phyloP scores from a whole-genome alignment of 768 basidiomycete genomes.

The Termitomyces sp. region DNA sequence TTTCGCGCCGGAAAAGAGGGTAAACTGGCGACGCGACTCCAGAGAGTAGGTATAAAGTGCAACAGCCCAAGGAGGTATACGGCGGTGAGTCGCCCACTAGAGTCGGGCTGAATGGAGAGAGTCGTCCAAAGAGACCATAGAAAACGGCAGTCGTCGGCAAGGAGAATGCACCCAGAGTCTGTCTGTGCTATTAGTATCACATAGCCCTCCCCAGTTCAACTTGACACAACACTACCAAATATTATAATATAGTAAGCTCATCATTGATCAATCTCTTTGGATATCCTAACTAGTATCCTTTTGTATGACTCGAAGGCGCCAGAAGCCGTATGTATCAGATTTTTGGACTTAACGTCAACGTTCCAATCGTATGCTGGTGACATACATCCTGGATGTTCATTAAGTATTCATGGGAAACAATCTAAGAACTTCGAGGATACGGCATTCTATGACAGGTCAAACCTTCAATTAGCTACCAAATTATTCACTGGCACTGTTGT shows the following conservation, averaged over 20 bases:
- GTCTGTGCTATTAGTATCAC: background rate
- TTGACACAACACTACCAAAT: conserved; percentile 18
- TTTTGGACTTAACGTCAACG: too few relatives aligned
- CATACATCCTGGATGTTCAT: background rate
- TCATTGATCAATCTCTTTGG: too few relatives aligned
- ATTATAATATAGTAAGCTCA: too few relatives aligned
- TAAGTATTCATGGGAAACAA: background rate
- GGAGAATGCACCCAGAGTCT: conserved; percentile 2
- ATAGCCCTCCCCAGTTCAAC: conserved; percentile 12
- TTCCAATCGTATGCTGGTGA: background rate
- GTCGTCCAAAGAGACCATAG: conserved; percentile 8
- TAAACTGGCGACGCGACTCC: background rate
- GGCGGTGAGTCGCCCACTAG: conserved; percentile 1
- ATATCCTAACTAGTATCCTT: background rate
- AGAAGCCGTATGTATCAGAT: background rate
- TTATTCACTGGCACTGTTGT: background rate
- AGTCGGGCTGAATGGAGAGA: background rate
- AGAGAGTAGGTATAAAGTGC: conserved; percentile 6
- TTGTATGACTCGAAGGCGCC: background rate
- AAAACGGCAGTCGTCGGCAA: conserved; percentile 9
- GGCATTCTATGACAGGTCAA: background rate
- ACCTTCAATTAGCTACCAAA: background rate
- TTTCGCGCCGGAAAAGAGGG: conserved; percentile 3
- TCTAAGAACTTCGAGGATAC: too few relatives aligned
- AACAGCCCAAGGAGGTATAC: background rate